Evolutionary conservation across 1,284 basidiomycete species (phyloP).

Genomic region (Boletus smithii): DNA sequence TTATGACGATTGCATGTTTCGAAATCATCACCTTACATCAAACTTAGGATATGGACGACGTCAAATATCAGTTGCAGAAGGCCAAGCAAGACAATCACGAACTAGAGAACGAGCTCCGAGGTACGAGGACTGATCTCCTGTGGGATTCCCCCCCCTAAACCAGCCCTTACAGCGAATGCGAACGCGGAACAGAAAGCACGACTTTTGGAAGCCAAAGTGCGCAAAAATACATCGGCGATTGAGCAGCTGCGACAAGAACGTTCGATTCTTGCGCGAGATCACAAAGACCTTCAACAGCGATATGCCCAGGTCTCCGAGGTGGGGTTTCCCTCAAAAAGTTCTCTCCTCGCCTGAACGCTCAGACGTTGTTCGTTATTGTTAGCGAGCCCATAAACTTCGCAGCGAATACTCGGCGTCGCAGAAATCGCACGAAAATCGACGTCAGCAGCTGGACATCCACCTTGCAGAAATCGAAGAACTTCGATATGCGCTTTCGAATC

Average conservation of each 20-base stretch:
- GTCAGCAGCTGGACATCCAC: slow-evolving; percentile 68
- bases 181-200: slow-evolving; percentile 69
- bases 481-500: slow-evolving; percentile 55
- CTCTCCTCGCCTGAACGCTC: too few relatives aligned
- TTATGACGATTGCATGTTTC: background rate
- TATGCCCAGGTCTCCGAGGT: slow-evolving; percentile 67
- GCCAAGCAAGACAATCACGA: slow-evolving; percentile 67
- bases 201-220: slow-evolving; percentile 57
- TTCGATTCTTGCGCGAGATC: slow-evolving; percentile 57
- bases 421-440: slow-evolving; percentile 64
- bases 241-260: slow-evolving; percentile 73
- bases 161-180: slow-evolving; percentile 43
- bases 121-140: slow-evolving; percentile 33
- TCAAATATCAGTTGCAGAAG: slow-evolving; percentile 61
- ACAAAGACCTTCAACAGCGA: slow-evolving; percentile 66
- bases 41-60: slow-evolving; percentile 69
- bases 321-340: too few relatives aligned
- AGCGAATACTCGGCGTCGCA: slow-evolving; percentile 58
- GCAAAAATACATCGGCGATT: slow-evolving; percentile 64
- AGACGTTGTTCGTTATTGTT: background rate
- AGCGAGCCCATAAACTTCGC: slow-evolving; percentile 61
- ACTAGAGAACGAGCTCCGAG: slow-evolving; percentile 64
- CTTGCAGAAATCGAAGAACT: slow-evolving; percentile 72
- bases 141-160: slow-evolving; percentile 9
- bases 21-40: slow-evolving; percentile 14